A percentile compares a stretch with the other conserved stretches of the same genome.
Evolutionary conservation across 192 early-diverging fungal genomes (phyloP).

Genomic region (Backusella sp.): DNA sequence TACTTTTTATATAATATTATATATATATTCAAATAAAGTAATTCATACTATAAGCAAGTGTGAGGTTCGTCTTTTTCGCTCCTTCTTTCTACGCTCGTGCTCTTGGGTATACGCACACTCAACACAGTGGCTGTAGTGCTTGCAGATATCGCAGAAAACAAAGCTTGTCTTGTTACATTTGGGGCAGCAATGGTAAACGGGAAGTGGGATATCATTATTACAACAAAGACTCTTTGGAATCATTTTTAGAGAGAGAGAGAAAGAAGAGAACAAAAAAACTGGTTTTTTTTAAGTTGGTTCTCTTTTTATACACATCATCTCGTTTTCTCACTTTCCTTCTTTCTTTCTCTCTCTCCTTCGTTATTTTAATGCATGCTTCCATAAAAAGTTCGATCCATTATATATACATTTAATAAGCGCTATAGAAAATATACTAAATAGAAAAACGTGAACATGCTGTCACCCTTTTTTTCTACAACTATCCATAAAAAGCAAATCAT

Average conservation of each 20-base stretch:
- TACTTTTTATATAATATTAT: too few species aligned
- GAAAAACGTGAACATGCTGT: background rate
- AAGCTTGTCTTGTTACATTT: background rate
- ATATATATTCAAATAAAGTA: background rate
- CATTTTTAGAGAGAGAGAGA: background rate
- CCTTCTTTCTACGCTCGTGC: slow-evolving; percentile 12
- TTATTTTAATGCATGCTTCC: background rate
- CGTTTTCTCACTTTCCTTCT: background rate
- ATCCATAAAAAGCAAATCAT: too few species aligned
- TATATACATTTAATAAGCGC: background rate
- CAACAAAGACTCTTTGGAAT: background rate
- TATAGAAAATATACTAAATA: background rate
- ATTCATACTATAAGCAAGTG: background rate
- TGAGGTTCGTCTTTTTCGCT: slow-evolving; percentile 15
- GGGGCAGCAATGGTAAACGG: background rate
- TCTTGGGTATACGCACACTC: slow-evolving; percentile 21
- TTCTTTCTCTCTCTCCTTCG: background rate
- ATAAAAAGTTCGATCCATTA: background rate
- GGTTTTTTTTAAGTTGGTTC: background rate
- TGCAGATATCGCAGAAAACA: slow-evolving; percentile 9
- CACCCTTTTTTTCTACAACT: background rate
- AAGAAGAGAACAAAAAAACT: background rate
- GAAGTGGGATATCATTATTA: background rate
- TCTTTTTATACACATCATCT: background rate
- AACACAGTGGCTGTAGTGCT: slow-evolving; percentile 18